Base-by-base conservation (phyloP, 106 monocot species). In the Allium fistulosum region DNA sequence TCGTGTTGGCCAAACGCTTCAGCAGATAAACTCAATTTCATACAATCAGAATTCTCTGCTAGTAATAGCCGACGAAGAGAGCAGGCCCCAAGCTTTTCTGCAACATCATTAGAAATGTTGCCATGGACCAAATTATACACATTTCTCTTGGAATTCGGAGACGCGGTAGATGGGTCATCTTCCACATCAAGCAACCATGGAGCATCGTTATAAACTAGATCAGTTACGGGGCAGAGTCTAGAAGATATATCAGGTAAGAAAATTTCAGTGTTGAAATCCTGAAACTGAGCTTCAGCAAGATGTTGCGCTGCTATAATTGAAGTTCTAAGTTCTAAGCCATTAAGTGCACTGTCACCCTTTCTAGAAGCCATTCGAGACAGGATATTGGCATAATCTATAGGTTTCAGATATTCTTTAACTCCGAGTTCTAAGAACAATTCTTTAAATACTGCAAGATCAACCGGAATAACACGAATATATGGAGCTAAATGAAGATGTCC, bases 1-100 rank as follows among this genome's bases (percentile, higher is more conserved):
- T 99, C 99, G 75, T 99, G 99, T 65, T 99, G 99, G 49, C 99
- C 99, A 81, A 99, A 99, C 13, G 90, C 99, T 75, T 99, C 99
- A 71, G 99, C 93, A 80, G 92, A 85, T 69, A 99, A 85, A 69
- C 92, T 85, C 72, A 99, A 72, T 63, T 99, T 92, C 99, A 99
- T 85, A 10, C 89, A 90, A 72, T 93, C 93, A 61, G 99, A 92
- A 83, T 90, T 99, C 80, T 92, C 92, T 62, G 93, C 93, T 59
- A 99, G 85, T 57, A 99, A 78, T 47, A 90, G 81, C 12, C 93
- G 83, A 69, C 99, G 92, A 85, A 92, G 87, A 68, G 99, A 99
- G 52, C 87, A 76, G 9, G 87, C 99, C 73, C 99, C 99, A 58
- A 99, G 82, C 73, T 81, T 99, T 48, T 93, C 99, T 55, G 99